These are phyloP conservation scores for rapeseed (Brassica napus) DNA, from an alignment of 345 rosid genomes.

Conservation along the genomic window Da-Ae NC_063438.1:1229501-1230000, in stretches of 20 bases:
- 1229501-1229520: not conserved
- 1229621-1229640: slow-evolving; percentile 11
- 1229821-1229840: no score
- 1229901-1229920: not conserved
- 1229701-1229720: no score
- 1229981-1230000: not conserved
- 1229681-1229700: not conserved
- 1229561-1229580: not conserved
- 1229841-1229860: no score
- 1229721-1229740: no score
- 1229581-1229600: not conserved
- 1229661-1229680: slow-evolving; percentile 8
- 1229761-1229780: no score
- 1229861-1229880: no score
- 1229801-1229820: no score
- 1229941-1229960: not conserved
- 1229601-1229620: not conserved
- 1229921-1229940: not conserved
- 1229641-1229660: not conserved
- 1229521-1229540: not conserved
- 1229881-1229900: not conserved
- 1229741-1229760: no score
- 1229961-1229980: not conserved
- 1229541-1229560: not conserved
- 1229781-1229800: no score